These are phyloP conservation scores for Pontederia paniculata DNA, from an alignment of 176 grass and related monocot species.

Conservation along the genomic window DNA sequence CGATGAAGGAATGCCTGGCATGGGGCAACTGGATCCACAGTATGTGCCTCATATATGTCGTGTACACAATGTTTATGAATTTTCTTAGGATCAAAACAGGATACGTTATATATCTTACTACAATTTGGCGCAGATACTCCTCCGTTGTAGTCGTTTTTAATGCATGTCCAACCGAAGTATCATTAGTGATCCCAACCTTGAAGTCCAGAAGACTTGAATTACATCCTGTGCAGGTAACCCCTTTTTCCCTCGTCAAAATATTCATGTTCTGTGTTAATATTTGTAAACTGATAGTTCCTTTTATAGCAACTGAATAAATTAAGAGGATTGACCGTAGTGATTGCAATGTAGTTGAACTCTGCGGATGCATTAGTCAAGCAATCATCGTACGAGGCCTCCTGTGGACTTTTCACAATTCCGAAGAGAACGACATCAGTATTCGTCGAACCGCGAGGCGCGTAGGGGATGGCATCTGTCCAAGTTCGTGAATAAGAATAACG, in stretches of 20 bases:
- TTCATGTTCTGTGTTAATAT: background rate
- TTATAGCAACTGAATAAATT: background rate
- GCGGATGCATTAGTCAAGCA: conserved; percentile 40
- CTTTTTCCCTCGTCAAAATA: background rate
- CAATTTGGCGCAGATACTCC: conserved; percentile 45
- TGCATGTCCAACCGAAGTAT: conserved; percentile 45
- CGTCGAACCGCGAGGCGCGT: conserved; percentile 19
- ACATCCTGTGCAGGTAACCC: conserved; percentile 69
- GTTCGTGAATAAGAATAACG: too few species aligned
- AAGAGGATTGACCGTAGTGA: background rate
- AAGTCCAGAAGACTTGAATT: conserved; percentile 44
- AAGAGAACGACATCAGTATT: conserved; percentile 54
- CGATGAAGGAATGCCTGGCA: conserved; percentile 18
- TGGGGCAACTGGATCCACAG: conserved; percentile 56
- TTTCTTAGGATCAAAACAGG: background rate
- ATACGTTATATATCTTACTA: background rate
- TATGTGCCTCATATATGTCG: conserved; percentile 17
- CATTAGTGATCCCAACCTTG: conserved; percentile 39
- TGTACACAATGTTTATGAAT: background rate
- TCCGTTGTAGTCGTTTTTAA: conserved; percentile 53
- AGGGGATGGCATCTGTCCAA: too few species aligned
- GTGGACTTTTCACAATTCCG: conserved; percentile 45
- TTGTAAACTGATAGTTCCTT: background rate
- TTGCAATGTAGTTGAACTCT: conserved; percentile 44
- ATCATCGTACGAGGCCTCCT: conserved; percentile 27